A percentile compares a stretch with the other conserved stretches of the same genome.
phyloP scores from a whole-genome alignment of 805 yeast genomes.

The Saturnispora ahearnii region DNA sequence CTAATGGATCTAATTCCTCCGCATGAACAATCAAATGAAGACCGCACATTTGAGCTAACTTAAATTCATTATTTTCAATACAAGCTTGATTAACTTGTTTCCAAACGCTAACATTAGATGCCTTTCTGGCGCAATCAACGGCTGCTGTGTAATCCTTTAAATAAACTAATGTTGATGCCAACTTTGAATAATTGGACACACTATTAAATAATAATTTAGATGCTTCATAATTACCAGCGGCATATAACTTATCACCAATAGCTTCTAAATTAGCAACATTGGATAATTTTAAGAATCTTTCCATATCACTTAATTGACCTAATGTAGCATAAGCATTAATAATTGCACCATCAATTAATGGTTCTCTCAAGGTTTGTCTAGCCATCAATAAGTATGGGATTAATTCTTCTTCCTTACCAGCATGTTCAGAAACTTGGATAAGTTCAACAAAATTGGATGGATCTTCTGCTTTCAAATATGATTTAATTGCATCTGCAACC shows the following conservation, averaged over 20 bases:
- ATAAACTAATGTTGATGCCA: slow-evolving; percentile 93
- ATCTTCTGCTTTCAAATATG: slow-evolving; percentile 87
- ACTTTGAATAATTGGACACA: slow-evolving; percentile 88
- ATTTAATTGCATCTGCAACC: slow-evolving; percentile 81
- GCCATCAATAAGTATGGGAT: slow-evolving; percentile 85
- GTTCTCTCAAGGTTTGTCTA: slow-evolving; percentile 82
- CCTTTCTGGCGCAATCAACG: slow-evolving; percentile 97
- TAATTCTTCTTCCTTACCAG: slow-evolving; percentile 93
- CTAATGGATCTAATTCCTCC: slow-evolving; percentile 89
- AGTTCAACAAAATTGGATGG: slow-evolving; percentile 86
- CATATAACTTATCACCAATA: slow-evolving; percentile 87
- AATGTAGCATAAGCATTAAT: slow-evolving; percentile 79
- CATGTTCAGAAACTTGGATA: slow-evolving; percentile 90
- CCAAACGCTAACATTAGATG: slow-evolving; percentile 90
- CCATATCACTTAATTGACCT: slow-evolving; percentile 70
- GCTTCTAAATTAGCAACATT: slow-evolving; percentile 88
- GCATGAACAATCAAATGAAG: slow-evolving; percentile 95
- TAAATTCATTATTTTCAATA: slow-evolving; percentile 88
- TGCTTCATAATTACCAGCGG: slow-evolving; percentile 76
- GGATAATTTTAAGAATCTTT: slow-evolving; percentile 71
- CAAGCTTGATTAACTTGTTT: slow-evolving; percentile 96
- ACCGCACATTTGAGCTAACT: slow-evolving; percentile 97
- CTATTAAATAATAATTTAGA: slow-evolving; percentile 81
- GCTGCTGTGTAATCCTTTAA: slow-evolving; percentile 91
- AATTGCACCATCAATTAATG: slow-evolving; percentile 85